Evolutionary conservation across 495 filamentous ascomycete species (phyloP), one percentile per base, ranked within the genome.

Genomic region (Penicillium egyptiacum): DNA sequence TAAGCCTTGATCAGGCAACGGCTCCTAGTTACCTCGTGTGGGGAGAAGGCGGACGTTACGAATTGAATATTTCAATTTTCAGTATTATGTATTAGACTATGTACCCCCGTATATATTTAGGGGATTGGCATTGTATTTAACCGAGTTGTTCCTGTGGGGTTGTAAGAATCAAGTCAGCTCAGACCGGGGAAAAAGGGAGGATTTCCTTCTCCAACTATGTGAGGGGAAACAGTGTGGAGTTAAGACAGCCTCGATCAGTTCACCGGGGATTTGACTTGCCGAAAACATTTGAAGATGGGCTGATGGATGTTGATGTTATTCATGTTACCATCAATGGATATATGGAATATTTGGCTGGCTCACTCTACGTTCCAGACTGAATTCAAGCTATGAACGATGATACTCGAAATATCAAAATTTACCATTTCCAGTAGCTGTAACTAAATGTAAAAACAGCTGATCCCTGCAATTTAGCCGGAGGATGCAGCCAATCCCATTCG

Each of bases 211-310:
- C 73, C 67, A 70, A 74, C 56, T 67, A 43, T 51, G 67, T 71
- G 71, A 73, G 73, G 73, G 69, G 70, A 72, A 70, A 28, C 9
- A 16, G 50, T 50, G 26, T 44, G 48, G 64, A 66, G 65, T 58
- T 44, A 25, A 25, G 44, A 30, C 39, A 50, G 54, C 53, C 65
- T 60, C 22, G 59, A 72, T 64, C 60, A 68, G 68, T 60, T 75
- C 73, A 75, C 73, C 73, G 71, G 63, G 58, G 56, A 44, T 56
- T 23, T 9, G 39, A 37, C 35, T 53, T 61, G 41, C 65, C 65
- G 62, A 62, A 55, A 58, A 53, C 14, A 19, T 52, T 42, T 30
- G 26, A 10, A 53, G 39, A 53, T 53, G 37, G 50, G 37, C 37
- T 42, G 37, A 42, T 42, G 20, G 1, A 22, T 23, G 28, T 49